phyloP scores from a whole-genome alignment of 176 grass and related monocot genomes.

The Phoenix roebelenii region DNA sequence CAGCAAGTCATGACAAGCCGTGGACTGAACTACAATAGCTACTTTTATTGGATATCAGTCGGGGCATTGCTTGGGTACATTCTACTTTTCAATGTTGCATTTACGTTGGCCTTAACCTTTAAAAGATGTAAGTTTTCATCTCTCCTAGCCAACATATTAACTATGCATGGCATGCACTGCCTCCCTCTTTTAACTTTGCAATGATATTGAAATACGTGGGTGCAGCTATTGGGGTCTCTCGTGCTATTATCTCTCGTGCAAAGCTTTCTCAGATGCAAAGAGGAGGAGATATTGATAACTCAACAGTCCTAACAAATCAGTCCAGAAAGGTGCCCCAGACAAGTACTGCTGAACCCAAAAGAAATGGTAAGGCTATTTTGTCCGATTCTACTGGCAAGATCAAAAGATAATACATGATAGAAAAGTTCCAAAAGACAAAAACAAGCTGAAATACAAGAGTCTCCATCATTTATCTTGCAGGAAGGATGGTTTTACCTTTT shows the following conservation, averaged over 20 bases:
- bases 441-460: too few species aligned
- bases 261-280: slow-evolving; percentile 24
- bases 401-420: neutral
- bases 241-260: slow-evolving; percentile 45
- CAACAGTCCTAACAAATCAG: neutral
- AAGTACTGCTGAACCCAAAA: slow-evolving; percentile 5
- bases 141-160: neutral
- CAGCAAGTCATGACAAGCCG: slow-evolving; percentile 34
- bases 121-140: slow-evolving; percentile 38
- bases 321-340: slow-evolving; percentile 12
- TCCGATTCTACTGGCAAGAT: neutral
- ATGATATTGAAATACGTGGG: too few species aligned
- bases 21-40: slow-evolving; percentile 44
- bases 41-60: slow-evolving; percentile 79
- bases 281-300: slow-evolving; percentile 3
- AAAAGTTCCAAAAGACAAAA: neutral
- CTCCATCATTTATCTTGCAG: slow-evolving; percentile 18
- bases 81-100: slow-evolving; percentile 54
- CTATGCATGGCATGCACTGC: too few species aligned
- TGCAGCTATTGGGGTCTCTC: slow-evolving; percentile 35
- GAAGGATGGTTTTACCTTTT: slow-evolving; percentile 70
- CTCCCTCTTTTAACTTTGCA: too few species aligned
- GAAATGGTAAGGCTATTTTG: slow-evolving; percentile 25
- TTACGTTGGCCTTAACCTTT: slow-evolving; percentile 45
- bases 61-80: slow-evolving; percentile 56